Percentiles rank a stretch among this genome's conserved stretches.
Conservation (phyloP, 805 yeast genomes). For the Saturnispora ahearnii region DNA sequence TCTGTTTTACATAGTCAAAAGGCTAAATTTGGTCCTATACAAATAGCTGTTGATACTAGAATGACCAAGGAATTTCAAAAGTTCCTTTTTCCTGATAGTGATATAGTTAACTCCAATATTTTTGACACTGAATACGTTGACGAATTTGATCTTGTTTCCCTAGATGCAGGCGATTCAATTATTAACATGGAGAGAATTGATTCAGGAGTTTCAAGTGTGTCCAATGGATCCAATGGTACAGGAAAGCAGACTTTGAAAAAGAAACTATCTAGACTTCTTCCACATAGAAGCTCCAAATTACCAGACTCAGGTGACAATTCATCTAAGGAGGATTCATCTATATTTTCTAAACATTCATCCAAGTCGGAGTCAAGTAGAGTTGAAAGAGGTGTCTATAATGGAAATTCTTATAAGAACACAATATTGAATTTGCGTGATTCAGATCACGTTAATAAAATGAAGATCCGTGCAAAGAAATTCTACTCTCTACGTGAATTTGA, state of each 20-base stretch:
- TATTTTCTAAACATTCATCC: not conserved
- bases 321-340: not conserved
- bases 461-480: constrained; percentile 35
- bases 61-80: constrained; percentile 42
- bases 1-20: constrained; percentile 41
- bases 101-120: constrained; percentile 1
- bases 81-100: constrained; percentile 23
- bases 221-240: not conserved
- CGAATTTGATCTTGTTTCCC: not conserved
- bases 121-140: constrained; percentile 3
- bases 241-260: not conserved
- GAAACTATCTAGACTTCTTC: constrained; percentile 1
- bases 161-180: constrained; percentile 2
- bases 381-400: not conserved
- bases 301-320: not conserved
- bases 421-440: not conserved
- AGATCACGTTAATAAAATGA: constrained; percentile 28
- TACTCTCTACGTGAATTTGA: constrained; percentile 31
- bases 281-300: not conserved
- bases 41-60: constrained; percentile 46
- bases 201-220: not conserved
- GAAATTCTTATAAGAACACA: not conserved
- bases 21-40: constrained; percentile 44
- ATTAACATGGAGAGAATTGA: not conserved
- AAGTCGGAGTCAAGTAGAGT: not conserved